A percentile compares a stretch with the other conserved stretches of the same genome.
Evolutionary conservation across 805 yeast genomes (phyloP).

Genomic region (Nakazawaea peltata): DNA sequence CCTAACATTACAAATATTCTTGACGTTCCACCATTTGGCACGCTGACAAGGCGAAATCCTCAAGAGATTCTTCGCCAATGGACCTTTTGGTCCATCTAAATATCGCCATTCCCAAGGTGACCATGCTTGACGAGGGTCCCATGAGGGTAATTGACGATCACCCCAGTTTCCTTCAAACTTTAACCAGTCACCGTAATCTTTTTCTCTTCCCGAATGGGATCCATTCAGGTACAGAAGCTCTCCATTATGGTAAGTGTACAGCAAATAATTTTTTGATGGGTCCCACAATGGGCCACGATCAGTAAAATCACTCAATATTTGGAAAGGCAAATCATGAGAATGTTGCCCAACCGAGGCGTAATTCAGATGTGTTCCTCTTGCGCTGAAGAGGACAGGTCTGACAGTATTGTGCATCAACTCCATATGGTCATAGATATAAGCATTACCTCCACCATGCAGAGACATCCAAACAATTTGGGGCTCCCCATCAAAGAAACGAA

Average conservation of each 20-base stretch:
- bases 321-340: conserved; percentile 90
- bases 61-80: conserved; percentile 66
- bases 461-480: conserved; percentile 93
- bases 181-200: conserved; percentile 67
- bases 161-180: conserved; percentile 85
- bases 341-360: conserved; percentile 95
- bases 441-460: conserved; percentile 97
- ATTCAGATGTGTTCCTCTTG: conserved; percentile 96
- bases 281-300: conserved; percentile 97
- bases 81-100: conserved; percentile 92
- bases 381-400: conserved; percentile 81
- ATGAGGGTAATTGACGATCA: conserved; percentile 54
- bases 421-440: conserved; percentile 68
- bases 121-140: conserved; percentile 78
- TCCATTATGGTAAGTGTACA: conserved; percentile 69
- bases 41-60: conserved; percentile 74
- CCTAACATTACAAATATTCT: conserved; percentile 76
- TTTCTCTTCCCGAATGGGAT: conserved; percentile 44
- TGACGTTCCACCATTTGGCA: conserved; percentile 87
- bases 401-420: conserved; percentile 52
- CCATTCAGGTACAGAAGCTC: conserved; percentile 37
- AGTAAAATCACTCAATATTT: conserved; percentile 85
- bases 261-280: conserved; percentile 73
- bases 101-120: conserved; percentile 85
- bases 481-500: conserved; percentile 70